Evolutionary conservation across 768 basidiomycete species (phyloP).

Genomic region (Podaxis sp.): DNA sequence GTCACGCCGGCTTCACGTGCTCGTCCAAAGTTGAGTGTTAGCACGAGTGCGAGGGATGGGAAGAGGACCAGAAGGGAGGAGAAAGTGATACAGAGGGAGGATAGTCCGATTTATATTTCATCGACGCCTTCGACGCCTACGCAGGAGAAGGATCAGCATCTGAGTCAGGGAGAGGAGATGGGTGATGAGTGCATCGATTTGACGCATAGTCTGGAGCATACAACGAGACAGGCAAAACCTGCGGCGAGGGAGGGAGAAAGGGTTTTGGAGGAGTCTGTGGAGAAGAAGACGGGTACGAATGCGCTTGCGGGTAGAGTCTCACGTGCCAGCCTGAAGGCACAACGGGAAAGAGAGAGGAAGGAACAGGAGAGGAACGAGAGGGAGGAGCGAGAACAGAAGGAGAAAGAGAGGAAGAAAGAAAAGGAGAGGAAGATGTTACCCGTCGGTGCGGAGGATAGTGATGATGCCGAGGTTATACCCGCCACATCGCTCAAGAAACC

Average conservation of each 20-base stretch:
- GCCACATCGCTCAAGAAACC: neutral
- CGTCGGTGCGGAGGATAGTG: constrained; percentile 9
- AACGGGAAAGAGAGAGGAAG: neutral
- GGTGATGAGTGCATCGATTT: constrained; percentile 2
- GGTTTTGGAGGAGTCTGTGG: neutral
- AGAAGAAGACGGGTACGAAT: neutral
- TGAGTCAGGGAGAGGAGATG: neutral
- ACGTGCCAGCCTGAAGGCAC: neutral
- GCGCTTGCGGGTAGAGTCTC: neutral
- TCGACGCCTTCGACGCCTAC: neutral
- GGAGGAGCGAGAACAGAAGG: neutral
- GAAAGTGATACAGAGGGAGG: neutral
- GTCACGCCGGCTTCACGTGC: no score
- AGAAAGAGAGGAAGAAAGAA: neutral
- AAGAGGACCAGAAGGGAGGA: neutral
- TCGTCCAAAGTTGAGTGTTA: neutral
- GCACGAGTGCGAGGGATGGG: neutral
- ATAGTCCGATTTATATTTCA: constrained; percentile 6
- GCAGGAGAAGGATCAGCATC: neutral
- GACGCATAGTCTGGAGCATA: neutral
- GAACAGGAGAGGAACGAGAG: constrained; percentile 4
- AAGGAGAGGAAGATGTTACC: constrained; percentile 14
- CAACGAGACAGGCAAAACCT: neutral
- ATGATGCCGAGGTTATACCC: constrained; percentile 7
- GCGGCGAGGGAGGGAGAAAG: neutral